Base-by-base conservation (phyloP, 495 filamentous ascomycete genomes). In the Neurospora cerealis region DNA sequence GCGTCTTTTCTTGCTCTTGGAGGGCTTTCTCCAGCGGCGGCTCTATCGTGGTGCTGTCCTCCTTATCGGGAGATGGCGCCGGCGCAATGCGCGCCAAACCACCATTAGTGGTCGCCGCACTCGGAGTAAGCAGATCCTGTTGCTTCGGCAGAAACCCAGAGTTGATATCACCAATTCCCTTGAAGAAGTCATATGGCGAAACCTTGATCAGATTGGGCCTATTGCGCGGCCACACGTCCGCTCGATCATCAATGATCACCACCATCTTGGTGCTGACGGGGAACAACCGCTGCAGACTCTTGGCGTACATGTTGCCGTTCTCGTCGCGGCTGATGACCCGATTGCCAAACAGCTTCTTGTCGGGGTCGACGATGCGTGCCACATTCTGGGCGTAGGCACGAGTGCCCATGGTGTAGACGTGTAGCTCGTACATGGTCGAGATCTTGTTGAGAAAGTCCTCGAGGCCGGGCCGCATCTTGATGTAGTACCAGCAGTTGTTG, bases 361-460 rank as follows among this genome's bases (percentile, higher is more conserved):
- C 89, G 1, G 95, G 95, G 80, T 99, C 96, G 71, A 99, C 92
- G 75, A 98, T 94, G 77, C 92, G 90, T 24, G 95, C 95, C 77
- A 99, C 96, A 72, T 93, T 89, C 74, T 95, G 86, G 36, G 96
- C 96, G 79, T 99, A 99, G 10, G 94, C 92, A 74, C 96, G 89
- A 62, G 96, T 99, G 72, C 95, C 96, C 96, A 98, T 98, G 32
- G 96, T 99, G 84, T 99, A 99, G 78, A 99, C 95, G 77, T 99
- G 96, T 76, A 98, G 83, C 80, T 99, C 96, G 81, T 94, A 99
- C 74, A 96, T 84, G 78, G 91, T 85, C 4, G 94, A 88, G 73
- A 98, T 87, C 24, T 88, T 89, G 73, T 92, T 84, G 73, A 99
- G 83, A 79, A 99, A 99, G 17, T 91, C 87, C 75, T 92, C 87